phyloP scores from a whole-genome alignment of 2,329 filamentous ascomycete genomes.

The Emergomyces africanus region DNA sequence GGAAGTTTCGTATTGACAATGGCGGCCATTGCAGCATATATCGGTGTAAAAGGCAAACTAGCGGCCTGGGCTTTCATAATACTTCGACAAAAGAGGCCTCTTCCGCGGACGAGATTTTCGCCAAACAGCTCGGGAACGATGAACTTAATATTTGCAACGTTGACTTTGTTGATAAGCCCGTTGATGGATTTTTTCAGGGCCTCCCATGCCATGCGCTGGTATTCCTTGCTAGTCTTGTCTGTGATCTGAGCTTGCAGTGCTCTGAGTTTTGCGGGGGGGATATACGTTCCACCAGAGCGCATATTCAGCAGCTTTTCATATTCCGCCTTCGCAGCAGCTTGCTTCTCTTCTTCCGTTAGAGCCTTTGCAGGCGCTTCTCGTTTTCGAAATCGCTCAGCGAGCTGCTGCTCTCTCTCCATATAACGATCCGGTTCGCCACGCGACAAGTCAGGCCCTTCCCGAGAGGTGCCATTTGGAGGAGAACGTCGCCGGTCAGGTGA shows the following conservation, averaged over 20 bases:
- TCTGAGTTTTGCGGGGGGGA: conserved; percentile 78
- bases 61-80: conserved; percentile 99
- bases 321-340: conserved; percentile 78
- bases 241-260: conserved; percentile 94
- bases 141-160: conserved; percentile 93
- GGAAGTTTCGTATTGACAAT: conserved; percentile 97
- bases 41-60: conserved; percentile 88
- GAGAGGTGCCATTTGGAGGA: conserved; percentile 26
- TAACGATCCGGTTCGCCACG: conserved; percentile 39
- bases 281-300: conserved; percentile 92
- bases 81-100: conserved; percentile 84
- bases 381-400: conserved; percentile 40
- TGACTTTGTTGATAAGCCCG: conserved; percentile 97
- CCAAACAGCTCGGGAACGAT: conserved; percentile 93
- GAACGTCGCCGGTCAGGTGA: conserved; percentile 39
- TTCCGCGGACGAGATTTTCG: conserved; percentile 83
- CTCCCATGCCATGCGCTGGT: conserved; percentile 98
- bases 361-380: conserved; percentile 38
- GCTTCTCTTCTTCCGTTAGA: conserved; percentile 68
- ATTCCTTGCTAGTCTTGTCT: conserved; percentile 91
- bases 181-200: conserved; percentile 98
- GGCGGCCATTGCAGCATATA: conserved; percentile 89
- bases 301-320: conserved; percentile 86
- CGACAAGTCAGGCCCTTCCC: conserved; percentile 29
- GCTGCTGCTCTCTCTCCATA: conserved; percentile 37